Base-by-base conservation (phyloP, 139 green algal genomes). In the Helicosporidium sp. region DNA sequence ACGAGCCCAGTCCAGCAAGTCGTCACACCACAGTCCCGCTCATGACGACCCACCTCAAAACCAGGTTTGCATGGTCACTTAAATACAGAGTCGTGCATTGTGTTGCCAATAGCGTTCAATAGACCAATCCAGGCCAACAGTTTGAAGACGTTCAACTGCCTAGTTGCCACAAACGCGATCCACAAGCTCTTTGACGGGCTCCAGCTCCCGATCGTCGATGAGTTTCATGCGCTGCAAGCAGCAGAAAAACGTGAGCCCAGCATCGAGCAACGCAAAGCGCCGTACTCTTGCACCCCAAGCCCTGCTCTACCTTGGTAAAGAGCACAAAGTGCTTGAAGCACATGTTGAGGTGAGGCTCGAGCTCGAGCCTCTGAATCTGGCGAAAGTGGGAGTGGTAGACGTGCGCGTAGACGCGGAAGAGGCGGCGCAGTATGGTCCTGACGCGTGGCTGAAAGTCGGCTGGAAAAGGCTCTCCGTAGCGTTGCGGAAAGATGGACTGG, bases 301-400 rank as follows among this genome's bases (percentile, higher is more conserved):
- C n/a, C n/a, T n/a, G n/a, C n/a, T n/a, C 23, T 31, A 85, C 81
- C 57, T 70, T 48, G 0, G 72, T 78, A 54, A 95, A 96, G 52
- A 83, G 79, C 54, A 97, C 88, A 65, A 97, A 97, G 70, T 97
- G 87, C 55, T 94, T 94, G 76, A 98, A 98, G 69, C 82, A 94
- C 15, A 87, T 97, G 75, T 97, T 97, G 20, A 98, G 65, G 70
- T 98, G 88, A 2, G 87, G 78, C 56, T 96, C 80, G 57, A 84
- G 76, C 12, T 66, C 71, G 17, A 92, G 59, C 16, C 42, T 57
- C 55, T 70, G 73, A 4, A 87, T 57, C 22, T 76, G 52, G 35
- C 52, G 52, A 72, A 98, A 98, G 66, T 98, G 88, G 6, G 73
- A 87, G 64, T 97, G 89, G 64, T 98, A 98, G 13, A 98, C 94